phyloP scores from a whole-genome alignment of 2,329 filamentous ascomycete species.

The Clonostachys solani region DNA sequence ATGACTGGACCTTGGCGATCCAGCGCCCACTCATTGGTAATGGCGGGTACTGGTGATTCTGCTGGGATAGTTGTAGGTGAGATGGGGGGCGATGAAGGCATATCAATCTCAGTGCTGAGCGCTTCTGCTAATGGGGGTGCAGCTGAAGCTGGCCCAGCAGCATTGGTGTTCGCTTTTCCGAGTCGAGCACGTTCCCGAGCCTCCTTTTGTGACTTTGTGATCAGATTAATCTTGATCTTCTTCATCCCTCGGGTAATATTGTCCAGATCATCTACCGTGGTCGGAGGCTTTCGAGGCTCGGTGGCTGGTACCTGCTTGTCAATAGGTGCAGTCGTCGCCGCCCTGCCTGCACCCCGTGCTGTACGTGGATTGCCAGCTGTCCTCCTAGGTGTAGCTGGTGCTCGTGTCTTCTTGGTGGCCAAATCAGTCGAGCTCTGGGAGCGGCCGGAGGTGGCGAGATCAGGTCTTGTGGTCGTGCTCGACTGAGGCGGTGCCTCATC shows the following conservation, averaged over 20 bases:
- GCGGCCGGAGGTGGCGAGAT: neutral
- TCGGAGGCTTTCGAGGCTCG: constrained; percentile 2
- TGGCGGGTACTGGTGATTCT: neutral
- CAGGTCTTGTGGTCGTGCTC: neutral
- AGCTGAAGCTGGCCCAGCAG: neutral
- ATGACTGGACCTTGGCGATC: neutral
- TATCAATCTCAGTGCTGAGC: neutral
- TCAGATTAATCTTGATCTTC: constrained; percentile 58
- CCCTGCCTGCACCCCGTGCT: constrained; percentile 29
- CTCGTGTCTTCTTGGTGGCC: constrained; percentile 56
- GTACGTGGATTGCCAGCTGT: constrained; percentile 11
- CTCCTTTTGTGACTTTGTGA: constrained; percentile 55
- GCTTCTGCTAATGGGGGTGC: neutral
- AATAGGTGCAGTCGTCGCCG: constrained; percentile 11
- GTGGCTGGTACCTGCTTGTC: constrained; percentile 7
- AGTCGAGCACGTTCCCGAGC: constrained; percentile 34
- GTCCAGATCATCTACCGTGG: constrained; percentile 38
- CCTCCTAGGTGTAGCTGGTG: constrained; percentile 24
- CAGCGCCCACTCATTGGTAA: neutral
- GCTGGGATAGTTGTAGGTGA: neutral
- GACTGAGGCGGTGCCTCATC: constrained; percentile 11
- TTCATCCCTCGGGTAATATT: constrained; percentile 55
- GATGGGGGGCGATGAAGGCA: neutral
- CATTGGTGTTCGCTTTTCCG: constrained; percentile 10
- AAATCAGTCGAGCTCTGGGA: constrained; percentile 21